Conservation (phyloP, 768 basidiomycete species). For the Tricholoma flavovirens region DNA sequence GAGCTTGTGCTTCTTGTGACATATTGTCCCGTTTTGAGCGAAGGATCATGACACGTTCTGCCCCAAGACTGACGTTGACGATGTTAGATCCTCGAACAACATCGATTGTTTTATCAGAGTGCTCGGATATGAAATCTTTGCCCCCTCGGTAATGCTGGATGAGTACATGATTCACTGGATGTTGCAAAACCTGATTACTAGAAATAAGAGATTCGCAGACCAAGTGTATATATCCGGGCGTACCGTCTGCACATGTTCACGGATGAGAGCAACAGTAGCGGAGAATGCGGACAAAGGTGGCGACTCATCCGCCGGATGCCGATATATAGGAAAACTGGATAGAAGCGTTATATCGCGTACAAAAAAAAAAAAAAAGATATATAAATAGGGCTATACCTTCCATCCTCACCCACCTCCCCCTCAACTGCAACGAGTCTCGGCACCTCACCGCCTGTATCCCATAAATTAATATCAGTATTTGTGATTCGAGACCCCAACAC, state of each 20-base stretch:
- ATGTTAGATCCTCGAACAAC: constrained; percentile 68
- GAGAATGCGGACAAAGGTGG: constrained; percentile 65
- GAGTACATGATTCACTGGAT: constrained; percentile 78
- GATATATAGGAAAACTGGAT: constrained; percentile 67
- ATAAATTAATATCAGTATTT: no score
- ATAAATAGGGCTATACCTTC: constrained; percentile 25
- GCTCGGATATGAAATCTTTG: constrained; percentile 79
- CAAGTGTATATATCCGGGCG: not conserved
- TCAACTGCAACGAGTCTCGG: constrained; percentile 61
- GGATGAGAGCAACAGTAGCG: constrained; percentile 61
- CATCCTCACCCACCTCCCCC: constrained; percentile 42
- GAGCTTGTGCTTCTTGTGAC: constrained; percentile 4
- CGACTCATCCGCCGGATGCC: constrained; percentile 77
- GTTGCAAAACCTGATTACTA: constrained; percentile 31
- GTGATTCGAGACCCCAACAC: not conserved
- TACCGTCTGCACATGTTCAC: constrained; percentile 52
- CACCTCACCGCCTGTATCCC: constrained; percentile 62
- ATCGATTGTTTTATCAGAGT: constrained; percentile 85
- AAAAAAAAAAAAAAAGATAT: not conserved
- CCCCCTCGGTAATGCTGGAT: constrained; percentile 79
- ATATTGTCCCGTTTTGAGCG: constrained; percentile 40
- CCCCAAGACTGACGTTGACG: constrained; percentile 78
- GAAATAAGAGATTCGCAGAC: not conserved
- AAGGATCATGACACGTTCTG: constrained; percentile 73
- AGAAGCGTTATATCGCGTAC: no score